Base-by-base conservation (phyloP, 257 asterid species). In the Petunia axillaris region DNA sequence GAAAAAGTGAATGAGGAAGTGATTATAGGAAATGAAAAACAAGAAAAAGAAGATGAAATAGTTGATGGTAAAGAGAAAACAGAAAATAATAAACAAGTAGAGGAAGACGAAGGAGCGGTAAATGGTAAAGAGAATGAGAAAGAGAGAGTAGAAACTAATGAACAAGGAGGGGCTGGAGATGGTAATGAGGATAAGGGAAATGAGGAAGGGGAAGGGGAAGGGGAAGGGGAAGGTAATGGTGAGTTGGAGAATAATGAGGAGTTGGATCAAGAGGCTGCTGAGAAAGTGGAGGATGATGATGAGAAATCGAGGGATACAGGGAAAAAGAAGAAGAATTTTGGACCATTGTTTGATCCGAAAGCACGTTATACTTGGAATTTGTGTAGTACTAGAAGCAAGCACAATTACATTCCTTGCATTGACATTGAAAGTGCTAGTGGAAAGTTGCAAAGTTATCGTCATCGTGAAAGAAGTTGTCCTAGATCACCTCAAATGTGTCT, bases 381-480 rank as follows among this genome's bases (percentile, higher is more conserved):
- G 53, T 93, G 99, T 85, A 91, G 82, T 81, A 85, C 97, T 46
- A 91, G 91, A 82, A 95, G 98, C 91, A 95, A 92, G 87, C 96
- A 93, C 59, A 95, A 88, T 82, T 92, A 92, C 90, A 93, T 95
- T 84, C 99, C 99, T 39, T 95, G 99, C 82, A 92, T 95, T 15
- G 99, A 95, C 87, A 82, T 93, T 62, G 98, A 93, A 87, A 86
- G 83, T 81, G 86, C 85, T 2, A 54, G 54, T 1, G 85, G 87
- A 35, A 95, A 84, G 85, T 77, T 87, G 85, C 93, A 79, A 80
- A 85, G 91, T 64, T 91, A 89, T 82, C 83, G 98, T 87, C 98
- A 95, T 81, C 99, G 82, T 11, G 98, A 95, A 83, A 92, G 97
- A 88, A 93, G 96, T 84, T 95, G 99, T 77, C 97, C 96, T 63